Conservation (phyloP, 352 stramenopile genomes). For the Phytopythium chamaehyphon region DNA sequence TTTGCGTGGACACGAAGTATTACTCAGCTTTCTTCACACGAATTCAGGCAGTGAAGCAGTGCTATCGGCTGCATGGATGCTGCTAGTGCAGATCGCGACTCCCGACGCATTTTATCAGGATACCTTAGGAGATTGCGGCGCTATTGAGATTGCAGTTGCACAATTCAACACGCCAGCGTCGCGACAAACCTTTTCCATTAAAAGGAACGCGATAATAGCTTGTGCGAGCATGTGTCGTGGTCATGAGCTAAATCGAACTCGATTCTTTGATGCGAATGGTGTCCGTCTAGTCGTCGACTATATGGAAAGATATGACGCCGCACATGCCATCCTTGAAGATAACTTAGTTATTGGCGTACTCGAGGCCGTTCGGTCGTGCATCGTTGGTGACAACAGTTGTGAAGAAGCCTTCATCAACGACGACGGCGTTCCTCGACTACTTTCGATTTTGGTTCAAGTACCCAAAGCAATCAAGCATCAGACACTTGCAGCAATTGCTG, state of each 20-base stretch:
- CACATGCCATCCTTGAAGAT: slow-evolving; percentile 58
- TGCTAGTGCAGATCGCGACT: slow-evolving; percentile 46
- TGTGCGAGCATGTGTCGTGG: slow-evolving; percentile 55
- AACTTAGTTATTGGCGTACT: slow-evolving; percentile 62
- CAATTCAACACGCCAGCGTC: slow-evolving; percentile 43
- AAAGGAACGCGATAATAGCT: slow-evolving; percentile 54
- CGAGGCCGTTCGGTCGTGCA: slow-evolving; percentile 57
- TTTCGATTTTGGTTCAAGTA: slow-evolving; percentile 46
- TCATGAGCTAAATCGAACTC: slow-evolving; percentile 41
- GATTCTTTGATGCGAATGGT: slow-evolving; percentile 47
- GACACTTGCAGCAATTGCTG: slow-evolving; percentile 49
- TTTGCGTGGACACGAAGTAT: slow-evolving; percentile 32
- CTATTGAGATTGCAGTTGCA: slow-evolving; percentile 45
- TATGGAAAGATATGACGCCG: slow-evolving; percentile 39
- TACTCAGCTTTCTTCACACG: slow-evolving; percentile 50
- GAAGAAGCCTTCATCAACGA: slow-evolving; percentile 56
- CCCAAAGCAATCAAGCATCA: slow-evolving; percentile 62
- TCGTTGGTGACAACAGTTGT: slow-evolving; percentile 48
- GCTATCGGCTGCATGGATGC: slow-evolving; percentile 39
- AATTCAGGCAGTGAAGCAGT: slow-evolving; percentile 33
- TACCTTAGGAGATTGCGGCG: slow-evolving; percentile 38
- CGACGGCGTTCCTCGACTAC: slow-evolving; percentile 54
- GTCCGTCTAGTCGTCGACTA: slow-evolving; percentile 36
- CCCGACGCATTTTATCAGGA: slow-evolving; percentile 29
- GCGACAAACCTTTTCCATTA: slow-evolving; percentile 53